Evolutionary conservation across 2,329 filamentous ascomycete genomes (phyloP), one percentile per base, ranked within the genome.

Genomic region (Hansfordia pulvinata): DNA sequence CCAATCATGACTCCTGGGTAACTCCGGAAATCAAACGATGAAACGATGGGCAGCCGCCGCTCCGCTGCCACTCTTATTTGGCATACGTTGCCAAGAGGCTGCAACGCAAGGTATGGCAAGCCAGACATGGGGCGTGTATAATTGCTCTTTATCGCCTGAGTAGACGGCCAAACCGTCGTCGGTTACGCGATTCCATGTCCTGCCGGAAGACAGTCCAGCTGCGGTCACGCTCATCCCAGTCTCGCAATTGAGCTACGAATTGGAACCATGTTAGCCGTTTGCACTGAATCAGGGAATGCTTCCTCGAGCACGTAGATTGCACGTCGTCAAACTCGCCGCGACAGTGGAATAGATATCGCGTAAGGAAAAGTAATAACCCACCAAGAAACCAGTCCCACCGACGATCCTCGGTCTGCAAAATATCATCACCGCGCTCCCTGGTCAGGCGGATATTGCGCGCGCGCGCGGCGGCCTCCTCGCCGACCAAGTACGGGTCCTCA

Each of bases 401-500:
- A 32, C 56, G 53, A 36, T 75, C 66, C 49, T 76, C 69, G 17
- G 58, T 53, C 22, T 64, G 48, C 29, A 77, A 49, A 21, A 70
- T 49, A 31, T 69, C 66, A 15, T 65, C 63, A 1, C 59, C 59
- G 20, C 56, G 59, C 49, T 76, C 65, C 27, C 63, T 53, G n/a
- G 60, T 59, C 16, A 76, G 46, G 33, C 75, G 58, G 41, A 69
- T 66, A n/a, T 53, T 50, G 22, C 69, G 57, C 6, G 72, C 70
- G 34, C 59, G 49, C 8, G 58, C 55, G 3, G 76, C 76, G 4
- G 73, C 75, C 26, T 62, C 61, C 49, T 78, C 73, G 18, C 76
- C 76, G 2, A 80, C 76, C 8, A 80, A 53, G 30, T 74, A 63
- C 1, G 74, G 75, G 36, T 80, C 76, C 48, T 81, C 76, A 11